phyloP scores from a whole-genome alignment of 2,329 filamentous ascomycete genomes.

The Cryphonectria carpinicola region DNA sequence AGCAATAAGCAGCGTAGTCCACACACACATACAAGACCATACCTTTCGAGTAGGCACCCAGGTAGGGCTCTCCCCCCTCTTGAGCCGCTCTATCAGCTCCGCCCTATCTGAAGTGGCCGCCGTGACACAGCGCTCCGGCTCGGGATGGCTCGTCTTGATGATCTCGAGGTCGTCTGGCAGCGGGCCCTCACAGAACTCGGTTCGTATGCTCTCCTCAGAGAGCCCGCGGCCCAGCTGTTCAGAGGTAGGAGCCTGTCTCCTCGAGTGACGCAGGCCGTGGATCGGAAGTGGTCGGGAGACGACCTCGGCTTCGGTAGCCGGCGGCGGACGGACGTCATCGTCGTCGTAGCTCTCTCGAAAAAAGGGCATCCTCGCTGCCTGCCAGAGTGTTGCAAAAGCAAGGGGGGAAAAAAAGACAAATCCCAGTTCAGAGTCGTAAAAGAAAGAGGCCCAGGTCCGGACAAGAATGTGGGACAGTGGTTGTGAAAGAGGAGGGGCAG shows the following conservation, averaged over 20 bases:
- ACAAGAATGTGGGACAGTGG: background rate
- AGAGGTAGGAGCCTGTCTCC: slow-evolving; percentile 10
- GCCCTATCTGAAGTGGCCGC: slow-evolving; percentile 62
- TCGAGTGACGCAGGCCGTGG: background rate
- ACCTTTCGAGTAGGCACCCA: slow-evolving; percentile 72
- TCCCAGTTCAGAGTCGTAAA: background rate
- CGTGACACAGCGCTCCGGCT: slow-evolving; percentile 34
- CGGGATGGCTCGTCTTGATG: slow-evolving; percentile 37
- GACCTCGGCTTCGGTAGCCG: slow-evolving; percentile 17
- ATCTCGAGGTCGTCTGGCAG: slow-evolving; percentile 47
- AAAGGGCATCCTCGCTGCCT: slow-evolving; percentile 24
- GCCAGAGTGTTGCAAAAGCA: background rate
- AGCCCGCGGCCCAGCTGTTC: slow-evolving; percentile 40
- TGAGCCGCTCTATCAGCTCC: slow-evolving; percentile 83
- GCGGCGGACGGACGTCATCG: slow-evolving; percentile 19
- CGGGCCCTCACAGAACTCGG: slow-evolving; percentile 64
- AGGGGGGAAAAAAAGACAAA: background rate
- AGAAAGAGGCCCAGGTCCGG: background rate
- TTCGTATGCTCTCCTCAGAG: slow-evolving; percentile 65
- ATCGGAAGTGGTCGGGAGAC: slow-evolving; percentile 14
- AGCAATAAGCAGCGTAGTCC: slow-evolving; percentile 8
- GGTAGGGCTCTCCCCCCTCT: slow-evolving; percentile 74
- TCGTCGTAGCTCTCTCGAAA: slow-evolving; percentile 25
- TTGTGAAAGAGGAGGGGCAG: background rate
- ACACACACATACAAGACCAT: slow-evolving; percentile 31